Evolutionary conservation across 495 filamentous ascomycete species (phyloP).

Genomic region (Echria macrotheca): DNA sequence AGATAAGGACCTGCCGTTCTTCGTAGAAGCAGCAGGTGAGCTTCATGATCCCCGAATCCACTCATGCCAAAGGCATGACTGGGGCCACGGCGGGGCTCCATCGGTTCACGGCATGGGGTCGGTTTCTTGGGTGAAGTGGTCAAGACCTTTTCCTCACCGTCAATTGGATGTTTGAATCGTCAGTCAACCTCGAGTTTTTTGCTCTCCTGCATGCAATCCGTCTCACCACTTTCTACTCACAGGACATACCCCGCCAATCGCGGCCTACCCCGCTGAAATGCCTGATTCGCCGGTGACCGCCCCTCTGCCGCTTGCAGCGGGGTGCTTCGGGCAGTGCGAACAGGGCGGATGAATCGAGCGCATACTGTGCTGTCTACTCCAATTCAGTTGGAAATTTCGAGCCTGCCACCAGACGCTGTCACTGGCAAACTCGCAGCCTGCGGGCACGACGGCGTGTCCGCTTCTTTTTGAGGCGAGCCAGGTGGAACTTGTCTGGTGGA

Average conservation of each 20-base stretch:
- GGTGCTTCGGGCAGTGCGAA: not conserved
- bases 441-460: too few species aligned
- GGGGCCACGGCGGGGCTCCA: slow-evolving; percentile 3
- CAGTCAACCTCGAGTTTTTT: not conserved
- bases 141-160: not conserved
- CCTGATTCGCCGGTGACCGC: slow-evolving; percentile 18
- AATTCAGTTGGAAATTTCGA: not conserved
- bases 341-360: not conserved
- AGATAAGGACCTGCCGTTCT: too few species aligned
- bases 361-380: not conserved
- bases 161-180: too few species aligned
- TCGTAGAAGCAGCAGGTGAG: too few species aligned
- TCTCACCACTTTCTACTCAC: slow-evolving; percentile 5
- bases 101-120: slow-evolving; percentile 2
- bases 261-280: slow-evolving; percentile 5
- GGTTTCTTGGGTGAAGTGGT: too few species aligned
- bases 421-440: too few species aligned
- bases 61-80: too few species aligned
- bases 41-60: too few species aligned
- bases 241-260: slow-evolving; percentile 13
- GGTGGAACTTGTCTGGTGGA: too few species aligned
- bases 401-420: too few species aligned
- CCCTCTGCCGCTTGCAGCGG: slow-evolving; percentile 9
- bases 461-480: too few species aligned
- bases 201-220: slow-evolving; percentile 10